These are phyloP conservation scores for Yamadazyma conglobata DNA, from an alignment of 1,139 yeast species.

Conservation along the genomic window DNA sequence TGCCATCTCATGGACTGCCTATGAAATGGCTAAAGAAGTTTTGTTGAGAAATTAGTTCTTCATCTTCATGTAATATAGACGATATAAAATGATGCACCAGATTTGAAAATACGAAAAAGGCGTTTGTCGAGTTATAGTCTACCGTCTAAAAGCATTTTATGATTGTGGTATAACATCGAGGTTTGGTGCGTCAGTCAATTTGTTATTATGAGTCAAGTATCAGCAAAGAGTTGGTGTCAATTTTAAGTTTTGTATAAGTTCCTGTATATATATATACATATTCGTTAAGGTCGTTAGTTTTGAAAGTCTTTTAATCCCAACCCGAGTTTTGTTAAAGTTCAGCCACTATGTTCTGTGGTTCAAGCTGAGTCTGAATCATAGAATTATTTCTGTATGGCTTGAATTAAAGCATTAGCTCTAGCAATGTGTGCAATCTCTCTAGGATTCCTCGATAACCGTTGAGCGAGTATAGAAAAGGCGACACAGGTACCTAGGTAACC, in stretches of 20 bases:
- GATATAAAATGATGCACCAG: neutral
- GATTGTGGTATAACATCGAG: too few species aligned
- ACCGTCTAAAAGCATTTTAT: too few species aligned
- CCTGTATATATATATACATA: slow-evolving; percentile 8
- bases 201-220: too few species aligned
- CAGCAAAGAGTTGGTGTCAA: neutral
- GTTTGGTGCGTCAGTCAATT: too few species aligned
- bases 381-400: slow-evolving; percentile 18
- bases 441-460: slow-evolving; percentile 47
- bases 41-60: slow-evolving; percentile 25
- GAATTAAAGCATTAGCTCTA: slow-evolving; percentile 25
- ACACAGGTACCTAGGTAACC: slow-evolving; percentile 84
- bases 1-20: slow-evolving; percentile 97
- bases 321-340: too few species aligned
- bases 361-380: too few species aligned
- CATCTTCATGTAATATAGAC: slow-evolving; percentile 1
- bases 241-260: slow-evolving; percentile 5
- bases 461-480: slow-evolving; percentile 76
- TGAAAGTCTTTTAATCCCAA: too few species aligned
- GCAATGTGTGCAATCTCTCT: slow-evolving; percentile 34
- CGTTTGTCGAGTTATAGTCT: neutral
- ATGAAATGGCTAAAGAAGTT: slow-evolving; percentile 92
- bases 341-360: too few species aligned
- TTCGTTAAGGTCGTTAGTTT: too few species aligned
- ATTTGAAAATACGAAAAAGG: too few species aligned